A percentile compares a stretch with the other conserved stretches of the same genome.
Evolutionary conservation across 345 rosid species (phyloP).

Genomic region (Arabis alpina): DNA sequence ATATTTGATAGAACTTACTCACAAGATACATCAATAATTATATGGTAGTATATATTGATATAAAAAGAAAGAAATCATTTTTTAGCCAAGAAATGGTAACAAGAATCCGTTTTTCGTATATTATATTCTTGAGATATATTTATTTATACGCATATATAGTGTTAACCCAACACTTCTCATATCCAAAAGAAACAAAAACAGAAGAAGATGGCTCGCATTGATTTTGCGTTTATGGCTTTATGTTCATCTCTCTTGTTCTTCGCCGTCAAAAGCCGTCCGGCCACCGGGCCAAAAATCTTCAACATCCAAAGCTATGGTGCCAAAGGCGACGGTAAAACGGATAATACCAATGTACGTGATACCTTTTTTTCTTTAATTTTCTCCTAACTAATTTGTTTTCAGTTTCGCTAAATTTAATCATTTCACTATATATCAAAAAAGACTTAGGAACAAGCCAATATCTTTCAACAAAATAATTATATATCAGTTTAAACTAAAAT

Average conservation of each 20-base stretch:
- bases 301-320: slow-evolving; percentile 18
- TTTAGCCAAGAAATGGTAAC: slow-evolving; percentile 15
- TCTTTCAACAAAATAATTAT: too few relatives aligned
- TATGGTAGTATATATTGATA: neutral
- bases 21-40: neutral
- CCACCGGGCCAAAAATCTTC: neutral
- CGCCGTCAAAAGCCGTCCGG: neutral
- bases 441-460: too few relatives aligned
- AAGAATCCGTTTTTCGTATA: neutral
- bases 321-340: slow-evolving; percentile 8
- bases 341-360: slow-evolving; percentile 8
- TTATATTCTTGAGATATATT: neutral
- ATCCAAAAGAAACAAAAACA: neutral
- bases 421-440: too few relatives aligned
- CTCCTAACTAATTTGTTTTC: neutral
- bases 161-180: neutral
- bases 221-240: neutral
- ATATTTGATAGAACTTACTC: too few relatives aligned
- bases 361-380: neutral
- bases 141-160: neutral
- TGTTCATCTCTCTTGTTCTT: neutral
- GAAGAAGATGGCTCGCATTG: neutral
- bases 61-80: neutral
- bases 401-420: too few relatives aligned
- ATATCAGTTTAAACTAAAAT: too few relatives aligned